These are phyloP conservation scores for Toxicodendron radicans DNA, from an alignment of 345 rosid genomes.

Conservation along the genomic window DNA sequence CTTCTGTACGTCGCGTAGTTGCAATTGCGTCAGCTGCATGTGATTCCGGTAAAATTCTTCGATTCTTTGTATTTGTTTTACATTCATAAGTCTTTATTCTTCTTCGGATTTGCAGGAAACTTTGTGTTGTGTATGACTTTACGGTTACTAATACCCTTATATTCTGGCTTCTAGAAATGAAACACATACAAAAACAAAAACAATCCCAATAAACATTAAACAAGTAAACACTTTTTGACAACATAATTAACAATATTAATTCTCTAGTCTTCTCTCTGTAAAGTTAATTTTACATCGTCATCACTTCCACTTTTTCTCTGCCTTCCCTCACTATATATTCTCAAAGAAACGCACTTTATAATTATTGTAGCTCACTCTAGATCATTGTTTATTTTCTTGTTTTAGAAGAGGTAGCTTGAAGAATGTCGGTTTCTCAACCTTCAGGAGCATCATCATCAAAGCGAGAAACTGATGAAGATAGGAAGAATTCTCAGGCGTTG, in stretches of 20 bases:
- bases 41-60: conserved; percentile 13
- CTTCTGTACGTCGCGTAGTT: conserved; percentile 18
- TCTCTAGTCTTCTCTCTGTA: conserved; percentile 8
- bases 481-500: conserved; percentile 35
- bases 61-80: conserved; percentile 1
- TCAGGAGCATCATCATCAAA: not conserved
- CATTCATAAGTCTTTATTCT: conserved; percentile 19
- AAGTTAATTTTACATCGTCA: conserved; percentile 6
- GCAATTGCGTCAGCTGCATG: conserved; percentile 3
- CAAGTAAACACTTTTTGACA: not conserved
- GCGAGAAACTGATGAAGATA: conserved; percentile 8
- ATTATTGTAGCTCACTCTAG: not conserved
- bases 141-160: conserved; percentile 15
- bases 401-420: not conserved
- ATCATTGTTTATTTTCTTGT: not conserved
- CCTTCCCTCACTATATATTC: conserved; percentile 4
- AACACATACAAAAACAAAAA: not conserved
- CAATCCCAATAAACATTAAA: conserved; percentile 11
- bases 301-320: conserved; percentile 1
- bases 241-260: not conserved
- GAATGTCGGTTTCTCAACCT: conserved; percentile 20
- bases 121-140: conserved; percentile 11
- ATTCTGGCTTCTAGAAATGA: conserved; percentile 19
- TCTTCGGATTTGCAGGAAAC: conserved; percentile 28
- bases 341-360: not conserved